Base-by-base conservation (phyloP, 257 asterid genomes). In the Avicennia marina region DNA sequence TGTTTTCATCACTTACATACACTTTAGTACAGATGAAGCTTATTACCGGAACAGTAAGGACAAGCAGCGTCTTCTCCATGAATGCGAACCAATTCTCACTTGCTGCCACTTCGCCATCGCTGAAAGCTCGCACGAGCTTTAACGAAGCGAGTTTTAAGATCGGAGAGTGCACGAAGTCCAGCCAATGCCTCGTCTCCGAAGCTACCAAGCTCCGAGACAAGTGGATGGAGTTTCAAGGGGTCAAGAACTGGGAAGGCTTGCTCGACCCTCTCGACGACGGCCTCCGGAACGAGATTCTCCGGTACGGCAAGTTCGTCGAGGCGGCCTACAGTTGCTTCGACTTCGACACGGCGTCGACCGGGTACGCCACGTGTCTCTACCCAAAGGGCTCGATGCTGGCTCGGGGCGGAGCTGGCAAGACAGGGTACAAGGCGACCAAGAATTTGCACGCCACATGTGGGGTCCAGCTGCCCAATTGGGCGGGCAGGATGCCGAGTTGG, bases 161-260 rank as follows among this genome's bases (percentile, higher is more conserved):
- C 29, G 15, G 38, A 2, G 29, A 52, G 12, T 9, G 60, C 1
- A 2, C 34, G 8, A 2, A 17, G 13, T 40, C 60, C 8, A 16
- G 20, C 26, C 51, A 24, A 24, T 18, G 17, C 49, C 20, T 40
- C 1, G 49, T 29, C 9, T 36, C 63, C 6, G 60, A 50, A 26
- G 64, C 66, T 0, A 47, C 36, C 3, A 65, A 58, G 19, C 67
- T 78, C 20, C 65, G 71, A 2, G 73, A 83, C 15, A 73, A 72
- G 29, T 86, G 95, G 95, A 76, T 51, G 77, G 95, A 86, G 40
- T 75, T 75, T n/a, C 95, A 86, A 45, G 94, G 95, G 45, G 66
- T 83, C 77, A 71, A 79, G 79, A 77, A 86, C 17, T 86, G 95
- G 95, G 90, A 86, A 47, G 94, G 94, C 7, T 54, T 86, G 43